A percentile compares a stretch with the other conserved stretches of the same genome.
These are phyloP conservation scores for Lotmaria passim DNA, from an alignment of 208 protist species.

Conservation along the genomic window DNA sequence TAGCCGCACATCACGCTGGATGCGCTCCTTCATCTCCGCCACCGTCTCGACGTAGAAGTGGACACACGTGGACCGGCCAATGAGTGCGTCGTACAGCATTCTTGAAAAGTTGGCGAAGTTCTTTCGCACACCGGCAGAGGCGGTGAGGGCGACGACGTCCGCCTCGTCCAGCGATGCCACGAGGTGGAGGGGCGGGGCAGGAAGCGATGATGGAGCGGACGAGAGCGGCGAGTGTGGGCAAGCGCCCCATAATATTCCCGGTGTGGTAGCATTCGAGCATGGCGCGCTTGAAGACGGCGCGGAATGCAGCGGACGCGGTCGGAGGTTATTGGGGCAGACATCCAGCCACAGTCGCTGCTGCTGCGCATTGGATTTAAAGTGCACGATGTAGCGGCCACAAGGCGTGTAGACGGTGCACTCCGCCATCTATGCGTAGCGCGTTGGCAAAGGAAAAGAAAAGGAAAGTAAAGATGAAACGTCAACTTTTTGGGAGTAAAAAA, in stretches of 20 bases:
- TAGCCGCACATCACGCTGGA: conserved; percentile 51
- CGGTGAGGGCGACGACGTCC: conserved; percentile 67
- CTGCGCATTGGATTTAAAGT: conserved; percentile 40
- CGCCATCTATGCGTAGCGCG: conserved; percentile 30
- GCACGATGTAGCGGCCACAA: conserved; percentile 73
- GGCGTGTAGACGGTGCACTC: conserved; percentile 79
- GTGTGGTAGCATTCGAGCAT: neutral
- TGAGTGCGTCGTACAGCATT: conserved; percentile 84
- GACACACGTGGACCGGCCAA: conserved; percentile 64
- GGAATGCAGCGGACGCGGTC: neutral
- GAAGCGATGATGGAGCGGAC: neutral
- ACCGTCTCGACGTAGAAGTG: conserved; percentile 81
- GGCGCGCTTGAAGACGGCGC: neutral
- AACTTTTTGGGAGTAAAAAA: too few species aligned
- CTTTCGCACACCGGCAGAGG: conserved; percentile 74
- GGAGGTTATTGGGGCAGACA: conserved; percentile 28
- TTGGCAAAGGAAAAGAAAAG: conserved; percentile 15
- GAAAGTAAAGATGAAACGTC: neutral
- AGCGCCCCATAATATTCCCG: neutral
- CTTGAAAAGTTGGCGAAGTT: conserved; percentile 64
- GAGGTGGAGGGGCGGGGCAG: conserved; percentile 14
- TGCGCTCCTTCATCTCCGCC: conserved; percentile 76
- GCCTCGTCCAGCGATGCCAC: conserved; percentile 41
- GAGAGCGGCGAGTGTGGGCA: neutral
- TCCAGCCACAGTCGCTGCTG: conserved; percentile 38